These are phyloP conservation scores for Microcyclospora pomicola DNA, from an alignment of 2,329 filamentous ascomycete genomes.

Conservation along the genomic window DNA sequence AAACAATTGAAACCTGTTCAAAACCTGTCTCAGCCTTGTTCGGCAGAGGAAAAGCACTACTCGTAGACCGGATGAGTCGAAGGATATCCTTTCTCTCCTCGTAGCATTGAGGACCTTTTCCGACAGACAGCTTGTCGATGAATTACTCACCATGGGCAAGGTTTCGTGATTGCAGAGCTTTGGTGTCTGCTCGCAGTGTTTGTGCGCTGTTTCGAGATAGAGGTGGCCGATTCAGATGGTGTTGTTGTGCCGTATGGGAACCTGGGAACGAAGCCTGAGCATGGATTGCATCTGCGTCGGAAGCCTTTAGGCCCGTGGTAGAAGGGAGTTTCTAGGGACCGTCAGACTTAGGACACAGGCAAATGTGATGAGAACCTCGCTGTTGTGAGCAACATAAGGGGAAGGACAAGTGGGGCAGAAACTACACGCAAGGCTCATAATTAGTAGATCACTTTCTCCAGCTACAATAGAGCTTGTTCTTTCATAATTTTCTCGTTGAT, in stretches of 20 bases:
- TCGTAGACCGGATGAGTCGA: conserved; percentile 18
- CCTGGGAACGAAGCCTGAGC: conserved; percentile 9
- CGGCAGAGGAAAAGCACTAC: conserved; percentile 31
- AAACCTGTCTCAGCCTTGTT: conserved; percentile 35
- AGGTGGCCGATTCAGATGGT: conserved; percentile 9
- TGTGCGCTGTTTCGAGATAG: conserved; percentile 56
- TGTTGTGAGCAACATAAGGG: too few relatives aligned
- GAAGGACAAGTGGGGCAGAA: too few relatives aligned
- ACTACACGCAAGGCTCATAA: too few relatives aligned
- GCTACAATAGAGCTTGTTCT: too few relatives aligned
- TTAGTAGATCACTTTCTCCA: too few relatives aligned
- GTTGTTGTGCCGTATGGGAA: conserved; percentile 8
- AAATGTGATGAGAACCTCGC: too few relatives aligned
- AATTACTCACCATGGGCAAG: conserved; percentile 71
- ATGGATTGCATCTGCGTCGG: conserved; percentile 5
- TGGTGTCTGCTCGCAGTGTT: conserved; percentile 66
- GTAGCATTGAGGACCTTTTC: conserved; percentile 60
- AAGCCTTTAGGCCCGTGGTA: neutral
- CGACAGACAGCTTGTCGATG: conserved; percentile 70
- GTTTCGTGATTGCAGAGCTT: conserved; percentile 73
- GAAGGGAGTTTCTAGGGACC: too few relatives aligned
- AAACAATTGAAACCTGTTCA: conserved; percentile 36
- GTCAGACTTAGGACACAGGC: too few relatives aligned
- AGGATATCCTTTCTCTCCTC: conserved; percentile 69
- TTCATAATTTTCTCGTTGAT: too few relatives aligned